Base-by-base conservation (phyloP, 106 monocot species). In the Dendrobium chrysotoxum region DNA sequence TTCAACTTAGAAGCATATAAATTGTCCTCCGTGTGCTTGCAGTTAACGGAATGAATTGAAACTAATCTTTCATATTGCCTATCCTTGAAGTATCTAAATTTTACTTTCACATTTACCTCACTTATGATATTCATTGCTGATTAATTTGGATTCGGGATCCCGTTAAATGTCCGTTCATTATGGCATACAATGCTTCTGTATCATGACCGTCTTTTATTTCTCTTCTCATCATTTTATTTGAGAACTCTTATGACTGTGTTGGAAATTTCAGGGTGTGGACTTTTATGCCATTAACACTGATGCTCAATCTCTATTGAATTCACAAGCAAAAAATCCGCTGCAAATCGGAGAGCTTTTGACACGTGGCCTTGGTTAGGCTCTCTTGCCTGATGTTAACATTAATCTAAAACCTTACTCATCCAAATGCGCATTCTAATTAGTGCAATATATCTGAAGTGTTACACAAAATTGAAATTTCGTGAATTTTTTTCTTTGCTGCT, bases 321-420 rank as follows among this genome's bases (percentile, higher is more conserved):
- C 98, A 76, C 84, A 91, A 80, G 98, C 94, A 58, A 80, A 88
- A 75, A 83, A 95, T 58, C 98, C 91, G 44, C 53, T 98, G 18
- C 98, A 98, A 82, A 98, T 98, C 79, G 98, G 98, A 79, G 95
- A 98, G 72, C 91, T 92, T 83, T 85, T 98, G 46, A 98, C 98
- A 75, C 95, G 98, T 83, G 98, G 98, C 35, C 88, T 95, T 88
- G 98, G 98, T 98, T 85, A 79, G 76, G 4, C 74, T 42, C 39
- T 74, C 45, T 50, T 16, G 1, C 41, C 21, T 74, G n/a, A 74
- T 74, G 21, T 74, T 74, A 31, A 70, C 31, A 12, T 70, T 35
- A 31, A 31, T 70, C 4, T 13, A 17, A 68, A 70, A 70, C 12
- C 21, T n/a, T 70, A 38, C 70, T 35, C n/a, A 16, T 70, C 4